Percentiles rank a stretch among this genome's conserved stretches.
Conservation (phyloP, 2,329 filamentous ascomycete species). For the Nothopassalora personata region DNA sequence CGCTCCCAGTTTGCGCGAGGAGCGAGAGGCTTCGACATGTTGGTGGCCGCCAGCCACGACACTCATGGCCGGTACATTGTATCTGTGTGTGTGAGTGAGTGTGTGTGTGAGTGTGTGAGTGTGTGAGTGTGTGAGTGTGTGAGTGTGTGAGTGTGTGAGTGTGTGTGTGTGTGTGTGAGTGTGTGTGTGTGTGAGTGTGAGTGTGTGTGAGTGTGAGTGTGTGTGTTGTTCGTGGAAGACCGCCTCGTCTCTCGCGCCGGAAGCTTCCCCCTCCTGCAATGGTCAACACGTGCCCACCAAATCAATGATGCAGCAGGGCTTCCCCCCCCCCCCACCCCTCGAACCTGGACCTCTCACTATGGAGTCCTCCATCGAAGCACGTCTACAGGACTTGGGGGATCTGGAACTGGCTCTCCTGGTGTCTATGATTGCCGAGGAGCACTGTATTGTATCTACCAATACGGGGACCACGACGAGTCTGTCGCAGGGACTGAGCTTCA, state of each 20-base stretch:
- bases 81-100: not conserved
- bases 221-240: too few species aligned
- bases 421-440: constrained; percentile 73
- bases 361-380: constrained; percentile 30
- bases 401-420: constrained; percentile 81
- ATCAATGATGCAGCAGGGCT: not conserved
- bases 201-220: too few species aligned
- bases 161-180: not conserved
- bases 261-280: too few species aligned
- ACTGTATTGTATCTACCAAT: constrained; percentile 80
- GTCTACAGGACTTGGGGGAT: constrained; percentile 75
- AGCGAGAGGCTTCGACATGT: constrained; percentile 61
- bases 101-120: not conserved
- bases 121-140: too few species aligned
- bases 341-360: constrained; percentile 5
- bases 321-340: too few species aligned
- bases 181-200: too few species aligned
- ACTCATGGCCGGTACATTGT: not conserved
- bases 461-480: constrained; percentile 32
- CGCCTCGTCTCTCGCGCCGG: too few species aligned
- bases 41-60: not conserved
- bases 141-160: too few species aligned
- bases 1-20: constrained; percentile 90
- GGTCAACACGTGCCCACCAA: too few species aligned
- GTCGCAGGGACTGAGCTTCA: constrained; percentile 49